Evolutionary conservation across 441 rosid species (phyloP).

Genomic region (Arabidopsis hybrid): DNA sequence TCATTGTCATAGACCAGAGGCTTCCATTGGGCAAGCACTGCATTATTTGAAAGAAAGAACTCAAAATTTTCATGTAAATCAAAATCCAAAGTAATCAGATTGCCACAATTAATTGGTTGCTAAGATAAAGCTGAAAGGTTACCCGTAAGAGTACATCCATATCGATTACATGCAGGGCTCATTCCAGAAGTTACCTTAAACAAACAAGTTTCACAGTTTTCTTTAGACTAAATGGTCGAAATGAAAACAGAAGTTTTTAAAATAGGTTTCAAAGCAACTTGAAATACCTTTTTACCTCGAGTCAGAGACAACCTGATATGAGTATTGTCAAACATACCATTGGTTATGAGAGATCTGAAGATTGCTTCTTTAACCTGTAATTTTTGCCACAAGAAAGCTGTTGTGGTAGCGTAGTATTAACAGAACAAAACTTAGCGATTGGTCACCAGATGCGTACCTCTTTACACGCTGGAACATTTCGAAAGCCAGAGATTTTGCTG

Average conservation of each 20-base stretch:
- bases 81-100: background rate
- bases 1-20: constrained; percentile 91
- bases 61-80: too few relatives aligned
- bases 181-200: constrained; percentile 85
- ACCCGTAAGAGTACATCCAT: constrained; percentile 86
- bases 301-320: constrained; percentile 88
- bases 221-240: background rate
- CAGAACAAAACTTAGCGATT: background rate
- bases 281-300: constrained; percentile 81
- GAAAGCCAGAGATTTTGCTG: constrained; percentile 89
- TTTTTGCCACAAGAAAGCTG: background rate
- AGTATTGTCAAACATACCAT: constrained; percentile 88
- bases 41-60: constrained; percentile 33
- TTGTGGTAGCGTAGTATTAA: background rate
- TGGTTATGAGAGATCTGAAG: constrained; percentile 75
- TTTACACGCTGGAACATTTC: constrained; percentile 70
- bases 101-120: background rate
- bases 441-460: constrained; percentile 51
- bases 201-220: constrained; percentile 13
- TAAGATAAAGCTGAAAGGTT: constrained; percentile 38
- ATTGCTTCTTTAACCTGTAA: constrained; percentile 83
- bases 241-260: background rate
- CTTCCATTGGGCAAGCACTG: constrained; percentile 95
- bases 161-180: constrained; percentile 82
- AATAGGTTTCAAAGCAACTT: background rate